Evolutionary conservation across 345 rosid genomes (phyloP).

Genomic region (Murraya koenigii): DNA sequence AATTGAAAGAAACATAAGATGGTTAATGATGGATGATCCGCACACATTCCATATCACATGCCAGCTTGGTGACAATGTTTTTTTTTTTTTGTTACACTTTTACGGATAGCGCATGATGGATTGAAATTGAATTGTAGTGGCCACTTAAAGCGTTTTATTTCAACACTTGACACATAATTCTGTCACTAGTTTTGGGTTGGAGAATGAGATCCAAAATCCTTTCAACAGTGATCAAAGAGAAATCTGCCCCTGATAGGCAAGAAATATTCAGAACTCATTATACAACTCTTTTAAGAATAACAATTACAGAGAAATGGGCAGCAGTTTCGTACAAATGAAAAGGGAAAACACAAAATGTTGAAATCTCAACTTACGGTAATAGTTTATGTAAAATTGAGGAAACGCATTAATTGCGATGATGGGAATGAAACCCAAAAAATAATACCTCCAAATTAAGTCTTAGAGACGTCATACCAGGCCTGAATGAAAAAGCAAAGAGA

Average conservation of each 20-base stretch:
- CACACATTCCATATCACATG: neutral
- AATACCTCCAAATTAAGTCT: neutral
- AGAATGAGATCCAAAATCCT: neutral
- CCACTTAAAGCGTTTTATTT: neutral
- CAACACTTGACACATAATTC: neutral
- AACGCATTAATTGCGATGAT: neutral
- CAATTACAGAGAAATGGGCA: neutral
- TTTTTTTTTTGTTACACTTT: no score
- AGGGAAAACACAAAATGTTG: neutral
- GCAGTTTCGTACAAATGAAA: constrained; percentile 5
- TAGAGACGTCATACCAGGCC: neutral
- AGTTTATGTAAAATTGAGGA: neutral
- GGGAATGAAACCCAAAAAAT: constrained; percentile 1
- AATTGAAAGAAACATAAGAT: no score
- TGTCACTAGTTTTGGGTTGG: neutral
- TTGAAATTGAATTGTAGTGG: neutral
- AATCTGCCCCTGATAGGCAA: neutral
- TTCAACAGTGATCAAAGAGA: neutral
- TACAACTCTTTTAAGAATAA: neutral
- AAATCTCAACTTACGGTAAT: constrained; percentile 15
- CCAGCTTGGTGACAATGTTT: neutral
- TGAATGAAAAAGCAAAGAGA: neutral
- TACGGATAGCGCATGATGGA: neutral
- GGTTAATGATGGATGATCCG: neutral
- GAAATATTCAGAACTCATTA: neutral